Conservation (phyloP, 495 filamentous ascomycete genomes). For the Staphylotrichum tortipilum region DNA sequence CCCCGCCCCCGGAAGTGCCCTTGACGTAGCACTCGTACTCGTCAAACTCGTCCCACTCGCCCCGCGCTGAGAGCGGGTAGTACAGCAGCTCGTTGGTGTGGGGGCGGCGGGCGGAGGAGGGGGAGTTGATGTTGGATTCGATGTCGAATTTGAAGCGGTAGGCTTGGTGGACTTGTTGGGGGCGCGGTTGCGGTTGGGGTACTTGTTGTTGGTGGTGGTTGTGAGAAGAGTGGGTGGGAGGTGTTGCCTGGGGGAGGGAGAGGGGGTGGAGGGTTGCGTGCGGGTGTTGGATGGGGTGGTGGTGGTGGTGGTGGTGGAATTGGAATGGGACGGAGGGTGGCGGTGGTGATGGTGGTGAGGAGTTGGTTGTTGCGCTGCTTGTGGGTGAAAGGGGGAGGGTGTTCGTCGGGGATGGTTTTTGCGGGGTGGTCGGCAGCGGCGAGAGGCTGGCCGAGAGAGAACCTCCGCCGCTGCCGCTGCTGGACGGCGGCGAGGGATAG, state of each 20-base stretch:
- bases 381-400: background rate
- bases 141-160: conserved; percentile 44
- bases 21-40: conserved; percentile 2
- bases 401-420: background rate
- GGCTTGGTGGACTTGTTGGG: conserved; percentile 33
- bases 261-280: conserved; percentile 9
- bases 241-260: conserved; percentile 13
- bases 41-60: conserved; percentile 28
- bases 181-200: conserved; percentile 4
- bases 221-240: conserved; percentile 10
- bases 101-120: conserved; percentile 32
- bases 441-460: background rate
- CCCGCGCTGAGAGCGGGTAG: conserved; percentile 35
- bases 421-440: background rate
- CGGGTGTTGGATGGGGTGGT: background rate
- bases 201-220: conserved; percentile 2
- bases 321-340: background rate
- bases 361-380: background rate
- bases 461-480: background rate
- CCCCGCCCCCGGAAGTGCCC: background rate
- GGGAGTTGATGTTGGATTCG: conserved; percentile 40
- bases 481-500: conserved; percentile 7
- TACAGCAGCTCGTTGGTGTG: conserved; percentile 36
- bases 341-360: background rate
- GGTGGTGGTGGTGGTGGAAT: background rate